Conservation (phyloP, 2,329 filamentous ascomycete genomes). For the Penicillium crustosum region DNA sequence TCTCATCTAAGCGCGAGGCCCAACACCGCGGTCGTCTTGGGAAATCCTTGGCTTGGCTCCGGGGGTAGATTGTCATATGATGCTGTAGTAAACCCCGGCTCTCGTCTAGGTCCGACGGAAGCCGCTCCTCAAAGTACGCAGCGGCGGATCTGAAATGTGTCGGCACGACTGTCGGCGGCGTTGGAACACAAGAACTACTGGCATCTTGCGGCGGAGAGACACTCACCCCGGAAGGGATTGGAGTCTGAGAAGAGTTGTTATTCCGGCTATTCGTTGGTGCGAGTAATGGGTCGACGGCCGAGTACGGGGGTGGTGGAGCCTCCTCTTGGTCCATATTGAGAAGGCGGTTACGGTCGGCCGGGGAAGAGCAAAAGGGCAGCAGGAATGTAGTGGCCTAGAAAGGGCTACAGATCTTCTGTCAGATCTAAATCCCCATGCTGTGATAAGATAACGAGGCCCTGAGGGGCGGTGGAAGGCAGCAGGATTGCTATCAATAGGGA, state of each 20-base stretch:
- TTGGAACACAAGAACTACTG: slow-evolving; percentile 19
- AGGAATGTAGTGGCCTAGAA: slow-evolving; percentile 7
- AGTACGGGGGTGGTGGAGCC: slow-evolving; percentile 45
- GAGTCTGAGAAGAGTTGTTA: slow-evolving; percentile 14
- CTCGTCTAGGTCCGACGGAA: slow-evolving; percentile 26
- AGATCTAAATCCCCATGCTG: slow-evolving; percentile 18
- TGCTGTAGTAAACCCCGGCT: slow-evolving; percentile 34
- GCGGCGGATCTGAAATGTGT: slow-evolving; percentile 38
- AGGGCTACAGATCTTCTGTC: slow-evolving; percentile 13
- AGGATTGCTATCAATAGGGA: slow-evolving; percentile 24
- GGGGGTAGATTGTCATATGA: slow-evolving; percentile 42
- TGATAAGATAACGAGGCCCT: slow-evolving; percentile 18
- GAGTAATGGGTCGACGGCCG: slow-evolving; percentile 41
- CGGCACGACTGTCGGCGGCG: slow-evolving; percentile 20
- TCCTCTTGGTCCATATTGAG: slow-evolving; percentile 39
- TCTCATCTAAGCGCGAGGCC: slow-evolving; percentile 34
- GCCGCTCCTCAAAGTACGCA: slow-evolving; percentile 42
- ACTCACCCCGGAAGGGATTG: slow-evolving; percentile 23
- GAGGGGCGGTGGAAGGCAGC: slow-evolving; percentile 30
- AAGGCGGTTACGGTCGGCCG: slow-evolving; percentile 1
- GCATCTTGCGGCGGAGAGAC: slow-evolving; percentile 15
- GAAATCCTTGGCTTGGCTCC: slow-evolving; percentile 44
- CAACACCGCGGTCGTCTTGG: slow-evolving; percentile 45
- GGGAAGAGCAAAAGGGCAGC: neutral
- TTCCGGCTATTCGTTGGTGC: slow-evolving; percentile 24